These are phyloP conservation scores for Lactarius vividus DNA, from an alignment of 768 basidiomycete species.

Conservation along the genomic window DNA sequence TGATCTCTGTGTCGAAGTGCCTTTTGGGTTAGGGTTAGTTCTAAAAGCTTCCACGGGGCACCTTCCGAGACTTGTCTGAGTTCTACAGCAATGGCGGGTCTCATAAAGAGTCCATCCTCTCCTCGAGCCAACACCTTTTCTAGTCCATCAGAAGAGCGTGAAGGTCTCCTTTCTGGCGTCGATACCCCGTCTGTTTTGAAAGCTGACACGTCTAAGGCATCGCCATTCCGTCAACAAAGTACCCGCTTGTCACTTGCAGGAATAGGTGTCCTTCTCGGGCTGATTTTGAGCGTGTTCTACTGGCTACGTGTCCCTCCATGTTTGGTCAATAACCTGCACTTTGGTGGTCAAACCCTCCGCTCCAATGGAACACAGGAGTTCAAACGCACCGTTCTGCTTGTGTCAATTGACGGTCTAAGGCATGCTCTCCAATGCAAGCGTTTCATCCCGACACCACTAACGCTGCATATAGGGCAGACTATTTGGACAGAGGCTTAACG, in stretches of 20 bases:
- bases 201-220: background rate
- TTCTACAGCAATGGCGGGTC: background rate
- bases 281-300: conserved; percentile 5
- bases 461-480: conserved; percentile 60
- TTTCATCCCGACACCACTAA: background rate
- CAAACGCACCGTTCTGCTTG: conserved; percentile 74
- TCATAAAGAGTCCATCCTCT: background rate
- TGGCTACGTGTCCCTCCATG: conserved; percentile 12
- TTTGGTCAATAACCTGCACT: conserved; percentile 29
- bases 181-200: background rate
- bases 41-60: background rate
- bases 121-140: background rate
- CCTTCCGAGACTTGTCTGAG: background rate
- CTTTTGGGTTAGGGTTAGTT: background rate
- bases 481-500: conserved; percentile 81
- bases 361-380: conserved; percentile 85
- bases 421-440: background rate
- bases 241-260: conserved; percentile 14
- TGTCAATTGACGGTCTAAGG: conserved; percentile 87
- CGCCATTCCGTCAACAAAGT: background rate
- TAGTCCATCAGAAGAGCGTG: conserved; percentile 24
- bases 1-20: too few species aligned
- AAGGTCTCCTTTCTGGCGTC: conserved; percentile 29
- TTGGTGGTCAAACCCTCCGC: conserved; percentile 44
- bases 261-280: conserved; percentile 12